These are phyloP conservation scores for Rhizomucor pusillus DNA, from an alignment of 371 early-diverging fungal species.

Conservation along the genomic window DNA sequence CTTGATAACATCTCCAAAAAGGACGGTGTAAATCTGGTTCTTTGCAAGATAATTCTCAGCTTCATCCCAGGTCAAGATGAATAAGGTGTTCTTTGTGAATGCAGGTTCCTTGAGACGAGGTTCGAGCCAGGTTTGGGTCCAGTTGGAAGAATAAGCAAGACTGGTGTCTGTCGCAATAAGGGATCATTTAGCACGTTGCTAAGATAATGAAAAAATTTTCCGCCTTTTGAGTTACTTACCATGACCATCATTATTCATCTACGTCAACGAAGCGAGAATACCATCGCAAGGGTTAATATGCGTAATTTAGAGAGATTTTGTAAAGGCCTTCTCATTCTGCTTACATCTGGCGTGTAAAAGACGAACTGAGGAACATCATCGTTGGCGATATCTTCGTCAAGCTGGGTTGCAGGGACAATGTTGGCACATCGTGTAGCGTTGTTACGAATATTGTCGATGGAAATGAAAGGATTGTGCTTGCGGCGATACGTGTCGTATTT, in stretches of 20 bases:
- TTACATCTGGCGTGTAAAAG: slow-evolving; percentile 42
- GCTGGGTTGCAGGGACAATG: slow-evolving; percentile 44
- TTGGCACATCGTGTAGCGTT: slow-evolving; percentile 49
- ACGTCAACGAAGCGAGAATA: not conserved
- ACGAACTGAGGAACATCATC: slow-evolving; percentile 47
- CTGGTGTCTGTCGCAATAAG: slow-evolving; percentile 30
- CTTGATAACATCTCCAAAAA: slow-evolving; percentile 29
- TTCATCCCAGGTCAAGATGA: slow-evolving; percentile 59
- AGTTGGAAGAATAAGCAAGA: slow-evolving; percentile 39
- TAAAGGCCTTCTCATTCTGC: not conserved
- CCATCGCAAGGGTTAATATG: not conserved
- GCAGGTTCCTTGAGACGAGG: slow-evolving; percentile 39
- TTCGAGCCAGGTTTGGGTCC: slow-evolving; percentile 49
- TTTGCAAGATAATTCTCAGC: slow-evolving; percentile 14
- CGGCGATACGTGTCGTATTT: slow-evolving; percentile 31
- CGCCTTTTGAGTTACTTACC: slow-evolving; percentile 3
- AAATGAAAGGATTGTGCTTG: slow-evolving; percentile 67
- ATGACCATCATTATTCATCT: slow-evolving; percentile 48
- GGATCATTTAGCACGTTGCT: no score
- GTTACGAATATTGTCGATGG: slow-evolving; percentile 40
- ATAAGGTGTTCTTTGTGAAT: slow-evolving; percentile 47
- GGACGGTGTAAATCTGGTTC: slow-evolving; percentile 29
- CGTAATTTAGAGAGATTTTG: not conserved
- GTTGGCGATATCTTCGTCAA: slow-evolving; percentile 43
- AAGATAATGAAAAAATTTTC: no score